These are phyloP conservation scores for Penicillium sp. DNA, from an alignment of 2,329 filamentous ascomycete genomes.

Conservation along the genomic window DNA sequence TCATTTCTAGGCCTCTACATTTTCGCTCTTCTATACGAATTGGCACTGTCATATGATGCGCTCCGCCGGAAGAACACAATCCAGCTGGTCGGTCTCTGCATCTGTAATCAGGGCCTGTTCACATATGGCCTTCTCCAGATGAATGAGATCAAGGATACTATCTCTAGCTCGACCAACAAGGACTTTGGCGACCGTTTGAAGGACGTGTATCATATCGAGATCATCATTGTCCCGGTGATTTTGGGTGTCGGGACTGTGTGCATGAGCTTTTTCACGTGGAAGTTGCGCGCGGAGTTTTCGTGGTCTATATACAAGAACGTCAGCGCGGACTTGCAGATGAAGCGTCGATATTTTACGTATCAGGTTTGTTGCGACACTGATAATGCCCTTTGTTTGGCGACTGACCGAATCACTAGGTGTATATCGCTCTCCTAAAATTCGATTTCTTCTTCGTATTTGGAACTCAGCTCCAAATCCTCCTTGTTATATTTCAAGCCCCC, in stretches of 20 bases:
- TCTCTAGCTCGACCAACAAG: not conserved
- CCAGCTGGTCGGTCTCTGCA: conserved; percentile 15
- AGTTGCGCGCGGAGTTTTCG: conserved; percentile 15
- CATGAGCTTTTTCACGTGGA: conserved; percentile 17
- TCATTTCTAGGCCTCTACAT: conserved; percentile 19
- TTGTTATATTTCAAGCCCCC: conserved; percentile 8
- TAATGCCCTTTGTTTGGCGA: not conserved
- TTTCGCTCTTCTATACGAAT: conserved; percentile 16
- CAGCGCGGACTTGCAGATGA: conserved; percentile 18
- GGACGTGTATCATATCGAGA: conserved; percentile 6
- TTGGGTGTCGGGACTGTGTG: conserved; percentile 8
- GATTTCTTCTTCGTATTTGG: conserved; percentile 19
- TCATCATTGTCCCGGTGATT: conserved; percentile 16
- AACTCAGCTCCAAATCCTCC: conserved; percentile 16
- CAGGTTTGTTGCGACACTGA: conserved; percentile 6
- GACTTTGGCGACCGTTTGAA: conserved; percentile 1
- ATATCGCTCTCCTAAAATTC: conserved; percentile 17
- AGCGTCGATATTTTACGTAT: conserved; percentile 15
- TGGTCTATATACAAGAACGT: conserved; percentile 20
- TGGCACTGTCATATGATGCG: conserved; percentile 17
- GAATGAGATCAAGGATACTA: conserved; percentile 11
- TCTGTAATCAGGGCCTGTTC: conserved; percentile 17
- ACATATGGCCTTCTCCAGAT: conserved; percentile 14
- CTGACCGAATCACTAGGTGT: conserved; percentile 9
- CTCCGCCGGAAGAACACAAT: conserved; percentile 17